Evolutionary conservation across 1,139 yeast genomes (phyloP).

Genomic region (Lodderomyces orthopsilosis): DNA sequence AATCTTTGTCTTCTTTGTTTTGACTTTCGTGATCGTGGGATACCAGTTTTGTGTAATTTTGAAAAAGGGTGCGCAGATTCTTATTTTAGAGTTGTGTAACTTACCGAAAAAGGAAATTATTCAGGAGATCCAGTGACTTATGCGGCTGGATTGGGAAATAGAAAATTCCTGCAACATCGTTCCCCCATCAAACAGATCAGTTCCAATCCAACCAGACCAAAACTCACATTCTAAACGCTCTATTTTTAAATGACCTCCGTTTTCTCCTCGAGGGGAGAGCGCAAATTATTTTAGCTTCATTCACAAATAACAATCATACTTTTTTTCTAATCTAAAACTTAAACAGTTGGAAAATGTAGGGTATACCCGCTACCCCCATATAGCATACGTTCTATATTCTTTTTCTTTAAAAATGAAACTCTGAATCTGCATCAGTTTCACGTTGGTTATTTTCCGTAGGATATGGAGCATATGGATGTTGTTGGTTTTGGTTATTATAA

Average conservation of each 20-base stretch:
- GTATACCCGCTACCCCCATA: not conserved
- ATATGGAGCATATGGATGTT: not conserved
- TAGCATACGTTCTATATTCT: not conserved
- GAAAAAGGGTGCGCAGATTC: not conserved
- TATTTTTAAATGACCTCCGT: no score
- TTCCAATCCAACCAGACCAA: no score
- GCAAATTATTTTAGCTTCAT: not conserved
- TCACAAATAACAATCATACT: not conserved
- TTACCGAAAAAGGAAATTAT: not conserved
- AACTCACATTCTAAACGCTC: no score
- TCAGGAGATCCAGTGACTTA: no score
- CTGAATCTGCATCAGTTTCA: slow-evolving; percentile 10
- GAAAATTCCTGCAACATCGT: no score
- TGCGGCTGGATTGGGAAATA: not conserved
- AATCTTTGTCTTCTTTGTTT: no score
- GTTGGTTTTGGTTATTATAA: not conserved
- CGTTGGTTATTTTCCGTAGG: not conserved
- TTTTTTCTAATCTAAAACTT: not conserved
- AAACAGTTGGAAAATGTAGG: not conserved
- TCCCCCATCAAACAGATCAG: no score
- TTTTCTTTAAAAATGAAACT: slow-evolving; percentile 2
- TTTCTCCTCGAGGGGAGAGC: not conserved
- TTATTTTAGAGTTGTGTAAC: not conserved
- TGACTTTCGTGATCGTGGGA: not conserved
- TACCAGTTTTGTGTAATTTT: no score